Evolutionary conservation across 2,329 filamentous ascomycete genomes (phyloP).

Genomic region (Fusarium buharicum): DNA sequence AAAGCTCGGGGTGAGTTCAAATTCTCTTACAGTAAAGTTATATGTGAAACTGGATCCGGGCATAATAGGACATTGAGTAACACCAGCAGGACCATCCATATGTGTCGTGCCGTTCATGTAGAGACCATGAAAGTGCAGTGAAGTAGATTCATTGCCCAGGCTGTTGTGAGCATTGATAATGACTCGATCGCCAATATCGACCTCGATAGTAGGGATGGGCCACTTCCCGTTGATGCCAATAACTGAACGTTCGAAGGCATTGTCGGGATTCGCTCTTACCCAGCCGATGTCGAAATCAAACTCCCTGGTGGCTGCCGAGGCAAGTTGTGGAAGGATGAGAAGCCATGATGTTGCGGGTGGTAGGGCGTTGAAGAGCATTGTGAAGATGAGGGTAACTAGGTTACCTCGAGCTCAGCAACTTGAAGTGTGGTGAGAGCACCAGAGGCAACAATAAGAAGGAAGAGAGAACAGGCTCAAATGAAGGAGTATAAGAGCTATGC

Average conservation of each 20-base stretch:
- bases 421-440: background rate
- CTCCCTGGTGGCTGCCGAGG: slow-evolving; percentile 57
- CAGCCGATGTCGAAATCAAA: slow-evolving; percentile 77
- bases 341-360: slow-evolving; percentile 31
- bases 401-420: slow-evolving; percentile 18
- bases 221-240: slow-evolving; percentile 83
- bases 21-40: slow-evolving; percentile 69
- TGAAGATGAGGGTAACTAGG: slow-evolving; percentile 2
- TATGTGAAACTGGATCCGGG: slow-evolving; percentile 74
- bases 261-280: slow-evolving; percentile 78
- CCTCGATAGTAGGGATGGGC: slow-evolving; percentile 75
- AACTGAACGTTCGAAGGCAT: slow-evolving; percentile 66
- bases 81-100: slow-evolving; percentile 76
- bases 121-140: slow-evolving; percentile 76
- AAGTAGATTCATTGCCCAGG: slow-evolving; percentile 71
- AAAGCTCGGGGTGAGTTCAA: background rate
- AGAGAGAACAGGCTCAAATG: slow-evolving; percentile 5
- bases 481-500: slow-evolving; percentile 13
- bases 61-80: slow-evolving; percentile 74
- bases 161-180: slow-evolving; percentile 68
- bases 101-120: slow-evolving; percentile 73
- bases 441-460: background rate
- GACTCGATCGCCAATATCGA: slow-evolving; percentile 69
- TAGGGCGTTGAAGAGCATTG: slow-evolving; percentile 33
- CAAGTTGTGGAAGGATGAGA: slow-evolving; percentile 35